Evolutionary conservation across 495 filamentous ascomycete genomes (phyloP).

Genomic region (Aspergillus leporis): DNA sequence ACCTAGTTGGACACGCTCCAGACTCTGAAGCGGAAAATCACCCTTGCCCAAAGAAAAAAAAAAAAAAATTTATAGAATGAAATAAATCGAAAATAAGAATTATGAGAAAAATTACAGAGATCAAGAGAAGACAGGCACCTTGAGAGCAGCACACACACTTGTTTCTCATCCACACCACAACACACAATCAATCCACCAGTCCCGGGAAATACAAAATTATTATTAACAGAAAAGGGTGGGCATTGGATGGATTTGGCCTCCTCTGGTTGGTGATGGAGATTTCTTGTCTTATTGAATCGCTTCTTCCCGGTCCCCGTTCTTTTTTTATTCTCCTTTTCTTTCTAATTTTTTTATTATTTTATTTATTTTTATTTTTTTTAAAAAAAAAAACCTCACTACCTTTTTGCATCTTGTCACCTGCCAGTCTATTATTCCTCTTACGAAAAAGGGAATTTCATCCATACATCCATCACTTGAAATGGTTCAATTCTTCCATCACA

Average conservation of each 20-base stretch:
- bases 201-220: neutral
- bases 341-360: no score
- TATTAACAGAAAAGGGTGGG: conserved; percentile 17
- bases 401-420: neutral
- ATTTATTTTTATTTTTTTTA: no score
- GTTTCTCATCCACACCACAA: conserved; percentile 2
- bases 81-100: neutral
- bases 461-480: neutral
- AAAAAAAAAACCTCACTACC: no score
- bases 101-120: neutral
- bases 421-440: neutral
- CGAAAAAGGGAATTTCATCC: neutral
- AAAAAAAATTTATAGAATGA: neutral
- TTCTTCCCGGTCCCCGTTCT: conserved; percentile 25
- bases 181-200: conserved; percentile 7
- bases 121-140: neutral
- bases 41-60: neutral
- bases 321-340: conserved; percentile 19
- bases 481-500: no score
- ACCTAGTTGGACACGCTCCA: neutral
- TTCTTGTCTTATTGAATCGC: conserved; percentile 23
- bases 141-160: neutral
- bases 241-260: conserved; percentile 15
- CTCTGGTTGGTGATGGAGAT: conserved; percentile 18
- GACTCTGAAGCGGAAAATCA: neutral